Evolutionary conservation across 1,284 basidiomycete species (phyloP).

Genomic region (Trichosporon faecale): DNA sequence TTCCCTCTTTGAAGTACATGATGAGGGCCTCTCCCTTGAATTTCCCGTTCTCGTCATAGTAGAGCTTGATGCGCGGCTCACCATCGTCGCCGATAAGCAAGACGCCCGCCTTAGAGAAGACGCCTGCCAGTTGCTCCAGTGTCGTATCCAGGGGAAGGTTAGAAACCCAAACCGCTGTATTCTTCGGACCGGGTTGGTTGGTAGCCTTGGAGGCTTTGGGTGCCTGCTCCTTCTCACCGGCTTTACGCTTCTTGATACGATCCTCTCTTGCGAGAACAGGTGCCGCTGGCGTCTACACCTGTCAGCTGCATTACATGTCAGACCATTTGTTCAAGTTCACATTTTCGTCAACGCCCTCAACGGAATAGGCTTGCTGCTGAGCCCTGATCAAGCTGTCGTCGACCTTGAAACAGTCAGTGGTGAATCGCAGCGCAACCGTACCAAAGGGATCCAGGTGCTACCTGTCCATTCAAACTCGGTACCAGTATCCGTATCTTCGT

Average conservation of each 20-base stretch:
- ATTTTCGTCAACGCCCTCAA: conserved; percentile 85
- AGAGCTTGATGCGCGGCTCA: conserved; percentile 87
- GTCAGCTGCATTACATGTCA: not conserved
- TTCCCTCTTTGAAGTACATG: conserved; percentile 96
- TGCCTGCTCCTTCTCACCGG: conserved; percentile 55
- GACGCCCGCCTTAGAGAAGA: conserved; percentile 87
- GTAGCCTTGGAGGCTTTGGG: conserved; percentile 53
- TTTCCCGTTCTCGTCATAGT: conserved; percentile 78
- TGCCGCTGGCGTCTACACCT: conserved; percentile 66
- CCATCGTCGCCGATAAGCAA: conserved; percentile 88
- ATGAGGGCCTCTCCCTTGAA: conserved; percentile 96
- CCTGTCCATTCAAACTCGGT: conserved; percentile 82
- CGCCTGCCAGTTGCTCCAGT: conserved; percentile 67
- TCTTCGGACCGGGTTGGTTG: conserved; percentile 54
- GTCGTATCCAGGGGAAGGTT: conserved; percentile 77
- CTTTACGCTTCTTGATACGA: conserved; percentile 59
- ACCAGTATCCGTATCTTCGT: conserved; percentile 78
- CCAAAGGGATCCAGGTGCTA: conserved; percentile 75
- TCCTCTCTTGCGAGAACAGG: conserved; percentile 69
- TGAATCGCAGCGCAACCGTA: conserved; percentile 53
- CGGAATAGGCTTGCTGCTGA: conserved; percentile 88
- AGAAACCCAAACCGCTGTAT: conserved; percentile 90
- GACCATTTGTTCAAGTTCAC: conserved; percentile 51
- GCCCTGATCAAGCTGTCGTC: conserved; percentile 76
- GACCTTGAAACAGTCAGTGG: conserved; percentile 55